phyloP scores from a whole-genome alignment of 768 basidiomycete species.

The Pisolithus tinctorius region DNA sequence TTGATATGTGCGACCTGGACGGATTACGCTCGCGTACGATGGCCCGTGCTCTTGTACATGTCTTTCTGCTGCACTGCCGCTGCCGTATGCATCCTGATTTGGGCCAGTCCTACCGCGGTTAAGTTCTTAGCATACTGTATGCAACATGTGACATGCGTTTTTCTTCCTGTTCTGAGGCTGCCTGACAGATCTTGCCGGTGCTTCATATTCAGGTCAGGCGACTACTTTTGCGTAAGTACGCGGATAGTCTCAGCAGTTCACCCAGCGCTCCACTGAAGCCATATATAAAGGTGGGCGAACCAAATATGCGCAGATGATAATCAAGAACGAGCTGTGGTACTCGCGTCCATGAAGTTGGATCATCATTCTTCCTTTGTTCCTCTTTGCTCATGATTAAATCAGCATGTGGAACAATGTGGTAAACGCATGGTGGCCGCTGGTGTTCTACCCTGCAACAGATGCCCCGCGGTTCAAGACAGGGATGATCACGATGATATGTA shows the following conservation, averaged over 20 bases:
- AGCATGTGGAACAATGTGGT: conserved; percentile 68
- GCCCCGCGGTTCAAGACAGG: conserved; percentile 63
- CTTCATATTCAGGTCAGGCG: conserved; percentile 70
- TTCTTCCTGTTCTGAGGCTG: background rate
- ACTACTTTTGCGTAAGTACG: conserved; percentile 60
- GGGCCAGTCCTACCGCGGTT: conserved; percentile 51
- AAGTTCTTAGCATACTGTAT: conserved; percentile 73
- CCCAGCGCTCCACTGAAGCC: conserved; percentile 1
- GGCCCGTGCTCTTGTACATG: conserved; percentile 65
- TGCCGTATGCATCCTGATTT: conserved; percentile 53
- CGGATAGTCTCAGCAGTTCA: background rate
- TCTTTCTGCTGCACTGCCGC: conserved; percentile 45
- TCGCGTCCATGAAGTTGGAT: conserved; percentile 67
- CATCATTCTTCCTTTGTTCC: background rate
- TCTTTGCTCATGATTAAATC: background rate
- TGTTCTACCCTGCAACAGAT: conserved; percentile 70
- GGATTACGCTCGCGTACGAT: conserved; percentile 48
- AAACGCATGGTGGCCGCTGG: conserved; percentile 65
- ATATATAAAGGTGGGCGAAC: conserved; percentile 60
- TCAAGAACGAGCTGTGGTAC: conserved; percentile 60
- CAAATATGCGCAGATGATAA: conserved; percentile 67
- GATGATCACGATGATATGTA: conserved; percentile 62
- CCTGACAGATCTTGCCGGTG: conserved; percentile 47
- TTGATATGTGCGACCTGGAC: conserved; percentile 60
- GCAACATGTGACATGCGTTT: conserved; percentile 11